A percentile compares a stretch with the other conserved stretches of the same genome.
Conservation (phyloP, 2,329 filamentous ascomycete species). For the Nothophaeocryptopus gaeumannii region DNA sequence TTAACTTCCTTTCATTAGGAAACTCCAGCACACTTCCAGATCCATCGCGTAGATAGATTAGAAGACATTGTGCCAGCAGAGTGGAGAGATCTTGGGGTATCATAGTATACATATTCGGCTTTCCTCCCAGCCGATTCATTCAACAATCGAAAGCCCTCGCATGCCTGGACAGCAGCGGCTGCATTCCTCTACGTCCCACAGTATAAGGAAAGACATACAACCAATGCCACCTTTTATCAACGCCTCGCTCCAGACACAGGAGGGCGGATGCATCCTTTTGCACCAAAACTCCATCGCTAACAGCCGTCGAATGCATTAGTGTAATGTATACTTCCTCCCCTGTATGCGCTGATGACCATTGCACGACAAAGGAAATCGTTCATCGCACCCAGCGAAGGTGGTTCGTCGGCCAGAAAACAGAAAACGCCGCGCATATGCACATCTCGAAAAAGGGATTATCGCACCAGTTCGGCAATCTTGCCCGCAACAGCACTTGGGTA, state of each 20-base stretch:
- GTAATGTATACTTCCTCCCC: neutral
- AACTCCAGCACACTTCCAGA: constrained; percentile 7
- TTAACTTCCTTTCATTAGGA: constrained; percentile 18
- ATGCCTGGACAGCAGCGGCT: constrained; percentile 3
- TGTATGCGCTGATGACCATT: constrained; percentile 2
- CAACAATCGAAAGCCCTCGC: constrained; percentile 3
- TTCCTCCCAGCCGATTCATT: constrained; percentile 1
- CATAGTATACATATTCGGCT: constrained; percentile 8
- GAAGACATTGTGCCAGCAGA: constrained; percentile 12
- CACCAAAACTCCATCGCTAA: constrained; percentile 18
- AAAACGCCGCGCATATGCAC: neutral
- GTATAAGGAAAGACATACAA: neutral
- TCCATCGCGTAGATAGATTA: neutral
- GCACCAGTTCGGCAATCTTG: constrained; percentile 87
- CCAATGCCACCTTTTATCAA: neutral
- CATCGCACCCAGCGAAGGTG: neutral
- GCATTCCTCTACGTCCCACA: constrained; percentile 7
- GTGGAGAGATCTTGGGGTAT: constrained; percentile 12
- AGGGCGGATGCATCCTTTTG: constrained; percentile 8
- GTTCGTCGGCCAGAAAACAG: neutral
- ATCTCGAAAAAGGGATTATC: constrained; percentile 15
- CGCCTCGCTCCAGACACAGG: constrained; percentile 5
- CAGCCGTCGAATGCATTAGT: constrained; percentile 9
- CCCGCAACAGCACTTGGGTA: constrained; percentile 89
- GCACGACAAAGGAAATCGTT: constrained; percentile 5